Conservation (phyloP, 1,139 yeast species). For the Yamadazyma diospyri region DNA sequence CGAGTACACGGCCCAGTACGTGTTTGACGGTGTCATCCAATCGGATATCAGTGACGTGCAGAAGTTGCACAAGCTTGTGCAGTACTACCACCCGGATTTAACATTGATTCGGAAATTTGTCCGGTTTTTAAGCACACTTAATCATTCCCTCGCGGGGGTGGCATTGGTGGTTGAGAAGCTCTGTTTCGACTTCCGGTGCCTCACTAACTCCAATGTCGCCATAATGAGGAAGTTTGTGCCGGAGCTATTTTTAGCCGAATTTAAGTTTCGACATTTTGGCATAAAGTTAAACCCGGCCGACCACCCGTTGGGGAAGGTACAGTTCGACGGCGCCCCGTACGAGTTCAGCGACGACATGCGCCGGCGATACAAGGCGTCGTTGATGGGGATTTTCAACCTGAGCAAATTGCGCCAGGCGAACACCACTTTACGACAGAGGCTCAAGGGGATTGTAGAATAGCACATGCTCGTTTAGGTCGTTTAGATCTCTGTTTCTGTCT, state of each 20-base stretch:
- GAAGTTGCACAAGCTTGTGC: constrained; percentile 8
- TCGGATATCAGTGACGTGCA: background rate
- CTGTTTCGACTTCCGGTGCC: constrained; percentile 8
- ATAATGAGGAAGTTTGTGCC: constrained; percentile 8
- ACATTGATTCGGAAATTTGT: constrained; percentile 6
- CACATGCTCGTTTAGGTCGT: background rate
- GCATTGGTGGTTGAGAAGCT: constrained; percentile 6
- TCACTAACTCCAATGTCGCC: constrained; percentile 3
- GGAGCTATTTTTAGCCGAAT: constrained; percentile 7
- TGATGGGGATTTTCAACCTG: no score
- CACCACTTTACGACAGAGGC: constrained; percentile 7
- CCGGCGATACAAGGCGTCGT: no score
- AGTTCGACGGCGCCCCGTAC: no score
- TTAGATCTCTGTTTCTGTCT: no score
- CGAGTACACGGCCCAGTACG: constrained; percentile 4
- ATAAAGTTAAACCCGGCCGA: no score
- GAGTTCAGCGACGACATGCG: no score
- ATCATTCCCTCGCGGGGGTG: constrained; percentile 7
- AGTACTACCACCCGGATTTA: constrained; percentile 9
- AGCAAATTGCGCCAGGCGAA: constrained; percentile 6
- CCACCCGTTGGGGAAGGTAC: no score
- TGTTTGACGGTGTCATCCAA: constrained; percentile 8
- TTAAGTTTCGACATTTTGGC: constrained; percentile 8
- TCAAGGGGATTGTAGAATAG: no score
- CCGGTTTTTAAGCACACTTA: constrained; percentile 4